Evolutionary conservation across 192 early-diverging fungal genomes (phyloP), one percentile per base, ranked within the genome.

Genomic region (Linnemannia hyalina): DNA sequence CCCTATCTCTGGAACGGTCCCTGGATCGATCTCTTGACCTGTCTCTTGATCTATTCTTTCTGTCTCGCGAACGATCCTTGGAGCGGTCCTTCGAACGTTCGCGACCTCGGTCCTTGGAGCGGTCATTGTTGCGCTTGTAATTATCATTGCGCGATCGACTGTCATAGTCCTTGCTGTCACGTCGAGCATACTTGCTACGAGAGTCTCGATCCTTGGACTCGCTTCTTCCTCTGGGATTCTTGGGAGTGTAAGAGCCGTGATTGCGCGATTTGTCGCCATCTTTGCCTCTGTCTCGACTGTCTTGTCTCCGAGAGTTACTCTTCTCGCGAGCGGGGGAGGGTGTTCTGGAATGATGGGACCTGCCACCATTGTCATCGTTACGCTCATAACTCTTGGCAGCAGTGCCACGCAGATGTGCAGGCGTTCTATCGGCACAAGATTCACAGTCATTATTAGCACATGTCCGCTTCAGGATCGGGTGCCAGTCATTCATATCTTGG

Each of bases 171-270:
- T 65, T 65, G 60, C 60, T 65, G 60, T 65, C 60, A n/a, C 60
- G 60, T 4, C 26, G 60, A 65, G 11, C 29, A 15, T 65, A 11
- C 23, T 65, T 72, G 29, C 74, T 57, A 1, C 36, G 60, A 32
- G 42, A 41, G 32, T 65, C 22, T 52, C 80, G 60, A 26, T 81
- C 80, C 3, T 8, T 57, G 22, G 80, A 82, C 29, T 76, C 74
- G 35, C 74, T 76, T 60, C 70, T 63, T 35, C 57, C 47, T 35
- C 68, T 15, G 20, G 29, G 60, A 6, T 29, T 32, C 22, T 35
- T 77, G 29, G 65, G 7, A 40, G 26, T 38, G 22, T 69, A 65
- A 18, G 40, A 26, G 15, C 68, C 55, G n/a, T 42, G n/a, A 6
- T 47, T 47, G 44, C 71, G 41, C 26, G 38, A 29, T 16, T 46